Conservation (phyloP, 208 protist species). For the Trypanosoma boissoni region DNA sequence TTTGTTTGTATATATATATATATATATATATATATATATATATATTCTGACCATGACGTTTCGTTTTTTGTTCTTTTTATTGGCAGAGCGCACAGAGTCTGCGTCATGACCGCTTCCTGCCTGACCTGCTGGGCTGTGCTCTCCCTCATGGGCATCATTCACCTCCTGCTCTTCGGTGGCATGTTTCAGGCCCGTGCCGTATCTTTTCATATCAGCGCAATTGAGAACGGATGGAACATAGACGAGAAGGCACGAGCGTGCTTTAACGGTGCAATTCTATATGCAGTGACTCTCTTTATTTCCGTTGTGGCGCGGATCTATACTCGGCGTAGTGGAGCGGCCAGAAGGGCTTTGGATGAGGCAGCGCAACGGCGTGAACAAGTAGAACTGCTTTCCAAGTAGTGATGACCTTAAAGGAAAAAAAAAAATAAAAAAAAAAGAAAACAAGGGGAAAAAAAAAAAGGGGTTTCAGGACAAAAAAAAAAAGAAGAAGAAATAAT, state of each 20-base stretch:
- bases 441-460: background rate
- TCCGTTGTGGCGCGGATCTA: conserved; percentile 77
- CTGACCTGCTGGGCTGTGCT: conserved; percentile 82
- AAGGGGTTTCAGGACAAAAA: too few relatives aligned
- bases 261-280: conserved; percentile 85
- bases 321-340: conserved; percentile 56
- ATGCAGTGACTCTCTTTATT: conserved; percentile 69
- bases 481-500: too few relatives aligned
- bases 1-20: background rate
- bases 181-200: conserved; percentile 73
- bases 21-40: background rate
- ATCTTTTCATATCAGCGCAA: conserved; percentile 68
- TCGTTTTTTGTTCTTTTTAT: conserved; percentile 17
- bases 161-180: conserved; percentile 74
- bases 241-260: conserved; percentile 79
- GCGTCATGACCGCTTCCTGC: conserved; percentile 52
- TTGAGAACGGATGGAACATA: conserved; percentile 70
- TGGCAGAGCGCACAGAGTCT: too few relatives aligned
- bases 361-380: conserved; percentile 38
- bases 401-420: background rate
- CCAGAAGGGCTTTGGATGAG: conserved; percentile 34
- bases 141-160: conserved; percentile 81
- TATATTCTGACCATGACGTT: background rate
- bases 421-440: background rate
- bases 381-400: conserved; percentile 23